A percentile compares a stretch with the other conserved stretches of the same genome.
Conservation (phyloP, 2,329 filamentous ascomycete species). For the Talaromyces piceae region DNA sequence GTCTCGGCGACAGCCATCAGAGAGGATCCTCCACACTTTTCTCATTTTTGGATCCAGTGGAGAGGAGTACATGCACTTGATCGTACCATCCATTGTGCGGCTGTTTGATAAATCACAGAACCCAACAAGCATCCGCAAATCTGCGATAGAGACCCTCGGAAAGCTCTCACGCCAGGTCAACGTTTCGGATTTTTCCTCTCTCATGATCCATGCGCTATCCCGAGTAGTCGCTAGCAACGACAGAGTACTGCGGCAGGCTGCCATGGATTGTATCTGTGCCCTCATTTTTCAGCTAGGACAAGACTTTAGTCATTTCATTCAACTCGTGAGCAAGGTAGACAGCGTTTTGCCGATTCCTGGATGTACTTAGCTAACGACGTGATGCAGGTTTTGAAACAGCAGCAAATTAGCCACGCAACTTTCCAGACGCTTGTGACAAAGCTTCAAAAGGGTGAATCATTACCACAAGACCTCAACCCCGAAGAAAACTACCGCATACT, state of each 20-base stretch:
- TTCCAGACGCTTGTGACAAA: constrained; percentile 91
- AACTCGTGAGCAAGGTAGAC: constrained; percentile 76
- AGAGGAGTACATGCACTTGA: constrained; percentile 98
- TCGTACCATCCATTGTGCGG: constrained; percentile 88
- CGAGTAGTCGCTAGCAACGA: constrained; percentile 71
- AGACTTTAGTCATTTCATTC: constrained; percentile 90
- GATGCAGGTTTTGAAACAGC: constrained; percentile 52
- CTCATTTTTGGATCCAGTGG: constrained; percentile 90
- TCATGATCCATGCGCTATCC: constrained; percentile 89
- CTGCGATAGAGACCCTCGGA: constrained; percentile 88
- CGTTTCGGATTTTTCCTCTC: constrained; percentile 90
- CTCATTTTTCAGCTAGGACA: constrained; percentile 93
- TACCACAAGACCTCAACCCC: constrained; percentile 91
- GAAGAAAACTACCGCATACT: constrained; percentile 72
- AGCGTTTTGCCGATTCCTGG: background rate
- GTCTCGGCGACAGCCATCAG: constrained; percentile 68
- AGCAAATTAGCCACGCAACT: constrained; percentile 81
- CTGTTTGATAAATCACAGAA: constrained; percentile 87
- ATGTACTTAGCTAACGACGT: background rate
- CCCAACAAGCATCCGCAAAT: constrained; percentile 69
- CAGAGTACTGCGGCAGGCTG: constrained; percentile 65
- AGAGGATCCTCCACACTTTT: constrained; percentile 89
- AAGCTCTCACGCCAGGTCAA: constrained; percentile 95
- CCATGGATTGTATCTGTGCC: constrained; percentile 88
- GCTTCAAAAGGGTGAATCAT: constrained; percentile 82